phyloP scores from a whole-genome alignment of 1,284 basidiomycete genomes.

The Apiotrichum mycotoxinovorans region DNA sequence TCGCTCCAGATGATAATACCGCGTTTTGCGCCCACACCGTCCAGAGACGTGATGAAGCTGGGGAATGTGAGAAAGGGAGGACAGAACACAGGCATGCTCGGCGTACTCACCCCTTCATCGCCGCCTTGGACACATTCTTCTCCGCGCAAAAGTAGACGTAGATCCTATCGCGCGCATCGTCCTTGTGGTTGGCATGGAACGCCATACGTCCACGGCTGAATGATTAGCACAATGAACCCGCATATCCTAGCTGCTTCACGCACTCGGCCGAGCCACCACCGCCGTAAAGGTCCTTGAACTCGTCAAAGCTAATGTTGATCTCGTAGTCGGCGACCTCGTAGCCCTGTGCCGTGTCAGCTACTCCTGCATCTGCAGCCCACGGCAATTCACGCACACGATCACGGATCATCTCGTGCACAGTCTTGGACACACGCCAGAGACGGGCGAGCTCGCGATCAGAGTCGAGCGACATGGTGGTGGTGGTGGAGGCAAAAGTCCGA shows the following conservation, averaged over 20 bases:
- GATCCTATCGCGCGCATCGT: constrained; percentile 72
- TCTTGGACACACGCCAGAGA: constrained; percentile 94
- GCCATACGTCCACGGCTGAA: constrained; percentile 79
- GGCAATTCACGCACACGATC: constrained; percentile 59
- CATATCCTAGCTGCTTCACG: constrained; percentile 9
- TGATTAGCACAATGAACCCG: neutral
- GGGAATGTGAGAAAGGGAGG: constrained; percentile 3
- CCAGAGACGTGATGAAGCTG: constrained; percentile 80
- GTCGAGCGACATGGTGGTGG: constrained; percentile 33
- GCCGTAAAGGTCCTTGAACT: constrained; percentile 44
- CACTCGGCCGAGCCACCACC: constrained; percentile 44
- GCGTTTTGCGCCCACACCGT: constrained; percentile 81
- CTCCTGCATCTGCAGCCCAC: too few relatives aligned
- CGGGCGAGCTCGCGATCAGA: constrained; percentile 50
- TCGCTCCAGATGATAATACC: constrained; percentile 95
- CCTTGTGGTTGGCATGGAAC: constrained; percentile 74
- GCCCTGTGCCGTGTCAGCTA: constrained; percentile 29
- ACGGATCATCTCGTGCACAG: constrained; percentile 92
- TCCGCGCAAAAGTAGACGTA: constrained; percentile 94
- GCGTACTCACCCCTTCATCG: constrained; percentile 81
- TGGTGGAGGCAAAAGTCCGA: neutral
- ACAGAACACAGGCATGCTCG: constrained; percentile 1
- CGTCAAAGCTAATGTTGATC: constrained; percentile 48
- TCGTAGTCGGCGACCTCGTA: constrained; percentile 51
- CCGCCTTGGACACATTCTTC: constrained; percentile 86